A percentile compares a stretch with the other conserved stretches of the same genome.
These are phyloP conservation scores for Mycena sp. DNA, from an alignment of 1,284 basidiomycete genomes.

Conservation along the genomic window DNA sequence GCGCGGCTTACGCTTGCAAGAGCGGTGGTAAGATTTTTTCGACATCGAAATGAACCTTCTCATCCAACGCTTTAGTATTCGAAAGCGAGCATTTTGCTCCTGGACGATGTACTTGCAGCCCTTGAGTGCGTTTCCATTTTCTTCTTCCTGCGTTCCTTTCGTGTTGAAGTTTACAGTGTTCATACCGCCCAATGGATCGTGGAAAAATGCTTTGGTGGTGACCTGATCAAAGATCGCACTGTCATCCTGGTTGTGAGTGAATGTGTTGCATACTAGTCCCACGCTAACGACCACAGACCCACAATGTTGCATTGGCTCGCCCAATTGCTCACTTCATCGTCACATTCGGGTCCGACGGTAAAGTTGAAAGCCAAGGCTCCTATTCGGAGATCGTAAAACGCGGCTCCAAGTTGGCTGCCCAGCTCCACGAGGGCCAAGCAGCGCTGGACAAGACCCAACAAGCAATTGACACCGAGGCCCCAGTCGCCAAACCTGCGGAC, in stretches of 20 bases:
- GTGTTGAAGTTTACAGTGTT: conserved; percentile 43
- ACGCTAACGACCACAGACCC: conserved; percentile 50
- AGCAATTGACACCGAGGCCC: conserved; percentile 47
- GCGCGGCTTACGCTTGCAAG: conserved; percentile 79
- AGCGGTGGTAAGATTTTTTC: conserved; percentile 56
- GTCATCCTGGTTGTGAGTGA: conserved; percentile 72
- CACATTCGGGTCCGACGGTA: conserved; percentile 57
- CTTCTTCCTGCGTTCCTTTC: not conserved
- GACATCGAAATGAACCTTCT: too few species aligned
- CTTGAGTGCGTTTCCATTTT: conserved; percentile 34
- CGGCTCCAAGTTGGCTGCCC: conserved; percentile 45
- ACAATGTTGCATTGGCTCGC: conserved; percentile 67
- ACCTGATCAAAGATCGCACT: conserved; percentile 75
- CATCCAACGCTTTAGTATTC: conserved; percentile 17
- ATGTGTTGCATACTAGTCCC: conserved; percentile 7
- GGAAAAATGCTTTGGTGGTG: conserved; percentile 76
- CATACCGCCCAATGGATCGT: conserved; percentile 82
- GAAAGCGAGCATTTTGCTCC: conserved; percentile 64
- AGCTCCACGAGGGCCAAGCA: conserved; percentile 44
- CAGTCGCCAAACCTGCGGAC: conserved; percentile 36
- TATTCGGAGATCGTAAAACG: conserved; percentile 48
- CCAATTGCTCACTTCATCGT: conserved; percentile 66
- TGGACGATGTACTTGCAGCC: conserved; percentile 71
- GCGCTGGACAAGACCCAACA: conserved; percentile 47
- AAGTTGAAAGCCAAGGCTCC: conserved; percentile 50